Evolutionary conservation across 352 stramenopile species (phyloP).

Genomic region (Globisporangium polare): DNA sequence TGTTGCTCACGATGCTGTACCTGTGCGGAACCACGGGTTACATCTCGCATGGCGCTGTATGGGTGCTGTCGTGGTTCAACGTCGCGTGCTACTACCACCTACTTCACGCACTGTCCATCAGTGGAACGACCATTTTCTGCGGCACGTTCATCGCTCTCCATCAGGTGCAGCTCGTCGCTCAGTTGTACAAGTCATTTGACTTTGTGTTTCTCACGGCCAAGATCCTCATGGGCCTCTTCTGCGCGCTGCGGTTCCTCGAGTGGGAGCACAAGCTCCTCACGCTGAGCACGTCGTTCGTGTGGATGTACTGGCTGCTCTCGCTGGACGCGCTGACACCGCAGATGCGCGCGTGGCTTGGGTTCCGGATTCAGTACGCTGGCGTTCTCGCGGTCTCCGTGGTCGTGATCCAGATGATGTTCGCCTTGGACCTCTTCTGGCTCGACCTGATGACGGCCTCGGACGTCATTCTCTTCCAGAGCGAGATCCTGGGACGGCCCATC

Average conservation of each 20-base stretch:
- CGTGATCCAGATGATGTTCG: conserved; percentile 17
- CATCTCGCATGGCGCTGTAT: background rate
- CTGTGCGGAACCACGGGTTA: background rate
- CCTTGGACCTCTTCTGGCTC: conserved; percentile 22
- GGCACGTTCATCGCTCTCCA: background rate
- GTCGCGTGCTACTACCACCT: background rate
- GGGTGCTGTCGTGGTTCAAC: background rate
- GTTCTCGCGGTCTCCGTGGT: conserved; percentile 14
- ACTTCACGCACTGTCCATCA: background rate
- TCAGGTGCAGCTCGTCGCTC: background rate
- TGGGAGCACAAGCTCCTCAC: conserved; percentile 18
- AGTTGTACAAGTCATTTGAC: conserved; percentile 2
- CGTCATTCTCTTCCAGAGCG: background rate
- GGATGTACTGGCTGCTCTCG: conserved; percentile 30
- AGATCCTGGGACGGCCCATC: background rate
- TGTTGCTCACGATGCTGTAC: background rate
- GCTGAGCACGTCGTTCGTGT: conserved; percentile 24
- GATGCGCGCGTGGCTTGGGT: conserved; percentile 17
- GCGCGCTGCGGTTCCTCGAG: conserved; percentile 17
- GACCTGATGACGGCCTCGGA: background rate
- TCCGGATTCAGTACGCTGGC: conserved; percentile 16
- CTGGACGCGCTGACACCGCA: conserved; percentile 28
- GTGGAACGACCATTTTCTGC: background rate
- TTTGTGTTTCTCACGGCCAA: conserved; percentile 5
- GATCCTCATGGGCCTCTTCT: conserved; percentile 11